These are phyloP conservation scores for Saposhnikovia divaricata DNA, from an alignment of 129 eudicot species.

Conservation along the genomic window DNA sequence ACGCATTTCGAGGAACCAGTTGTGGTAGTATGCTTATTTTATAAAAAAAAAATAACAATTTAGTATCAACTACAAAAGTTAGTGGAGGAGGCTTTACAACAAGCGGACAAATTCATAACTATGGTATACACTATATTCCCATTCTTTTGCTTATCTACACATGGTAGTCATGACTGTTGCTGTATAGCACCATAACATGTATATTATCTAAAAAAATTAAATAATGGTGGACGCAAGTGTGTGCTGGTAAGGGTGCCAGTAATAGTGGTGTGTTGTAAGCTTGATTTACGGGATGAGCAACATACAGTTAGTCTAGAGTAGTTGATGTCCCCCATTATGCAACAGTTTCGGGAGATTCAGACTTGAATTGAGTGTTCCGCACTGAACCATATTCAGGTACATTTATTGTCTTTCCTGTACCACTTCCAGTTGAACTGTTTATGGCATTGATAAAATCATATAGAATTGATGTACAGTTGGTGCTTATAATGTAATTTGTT, in stretches of 20 bases:
- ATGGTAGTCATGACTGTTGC: too few species aligned
- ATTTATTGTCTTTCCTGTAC: background rate
- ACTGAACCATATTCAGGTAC: conserved; percentile 19
- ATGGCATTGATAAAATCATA: background rate
- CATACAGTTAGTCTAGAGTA: conserved; percentile 64
- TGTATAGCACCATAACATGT: too few species aligned
- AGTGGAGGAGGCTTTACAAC: too few species aligned
- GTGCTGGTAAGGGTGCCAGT: conserved; percentile 88
- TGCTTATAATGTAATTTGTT: background rate
- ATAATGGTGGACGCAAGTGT: background rate
- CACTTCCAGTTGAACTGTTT: background rate
- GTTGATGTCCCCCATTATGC: conserved; percentile 96
- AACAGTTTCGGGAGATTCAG: conserved; percentile 91
- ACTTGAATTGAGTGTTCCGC: conserved; percentile 97
- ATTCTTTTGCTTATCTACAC: too few species aligned
- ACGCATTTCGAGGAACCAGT: background rate
- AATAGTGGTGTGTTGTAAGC: conserved; percentile 89
- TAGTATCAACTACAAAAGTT: too few species aligned
- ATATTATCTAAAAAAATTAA: too few species aligned
- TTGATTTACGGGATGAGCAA: conserved; percentile 82
- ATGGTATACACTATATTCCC: too few species aligned
- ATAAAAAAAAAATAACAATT: too few species aligned
- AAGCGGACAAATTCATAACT: too few species aligned
- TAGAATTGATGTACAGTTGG: background rate
- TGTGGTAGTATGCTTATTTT: background rate